Evolutionary conservation across 176 grass and related monocot species (phyloP).

Genomic region (bread wheat (Triticum aestivum)): IWGSC_CS_RefSeq_v2.1 NC_057796.1:422132717-422133216

Average conservation of each 20-base stretch:
- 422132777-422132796: not conserved
- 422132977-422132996: conserved; percentile 76
- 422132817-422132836: not conserved
- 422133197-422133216: not conserved
- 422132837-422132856: conserved; percentile 8
- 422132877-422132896: not conserved
- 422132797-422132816: not conserved
- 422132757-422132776: conserved; percentile 18
- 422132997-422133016: conserved; percentile 82
- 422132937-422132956: conserved; percentile 66
- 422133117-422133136: conserved; percentile 28
- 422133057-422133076: conserved; percentile 47
- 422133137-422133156: conserved; percentile 43
- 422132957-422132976: conserved; percentile 81
- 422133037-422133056: conserved; percentile 56
- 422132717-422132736: conserved; percentile 7
- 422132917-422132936: conserved; percentile 63
- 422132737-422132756: not conserved
- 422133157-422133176: not conserved
- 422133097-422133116: conserved; percentile 41
- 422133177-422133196: not conserved
- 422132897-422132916: not conserved
- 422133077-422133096: conserved; percentile 41
- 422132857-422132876: not conserved
- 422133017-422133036: conserved; percentile 62